Conservation (phyloP, 2,329 filamentous ascomycete species). For the Sporothrix mexicana region DNA sequence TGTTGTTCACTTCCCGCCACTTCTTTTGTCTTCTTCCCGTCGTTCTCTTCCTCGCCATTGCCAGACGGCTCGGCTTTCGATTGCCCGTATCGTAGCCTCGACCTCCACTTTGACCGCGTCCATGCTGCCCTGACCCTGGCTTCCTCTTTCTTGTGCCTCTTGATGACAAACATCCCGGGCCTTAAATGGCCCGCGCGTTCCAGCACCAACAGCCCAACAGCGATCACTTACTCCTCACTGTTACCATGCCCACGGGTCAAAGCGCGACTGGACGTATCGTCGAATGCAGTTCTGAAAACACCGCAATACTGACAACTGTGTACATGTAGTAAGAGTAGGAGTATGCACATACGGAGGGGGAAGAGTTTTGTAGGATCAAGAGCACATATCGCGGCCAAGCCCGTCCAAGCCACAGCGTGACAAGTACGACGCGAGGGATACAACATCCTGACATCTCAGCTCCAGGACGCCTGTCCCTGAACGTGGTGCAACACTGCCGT, state of each 20-base stretch:
- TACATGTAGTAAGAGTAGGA: not conserved
- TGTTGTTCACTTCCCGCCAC: too few species aligned
- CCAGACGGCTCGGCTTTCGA: not conserved
- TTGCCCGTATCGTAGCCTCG: not conserved
- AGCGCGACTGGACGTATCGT: conserved; percentile 6
- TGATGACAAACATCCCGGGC: not conserved
- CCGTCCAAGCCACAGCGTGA: not conserved
- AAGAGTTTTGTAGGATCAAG: not conserved
- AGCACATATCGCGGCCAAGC: not conserved
- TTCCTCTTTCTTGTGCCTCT: not conserved
- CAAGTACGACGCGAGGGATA: not conserved
- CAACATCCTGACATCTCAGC: not conserved
- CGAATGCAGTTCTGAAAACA: not conserved
- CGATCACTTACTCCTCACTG: conserved; percentile 3
- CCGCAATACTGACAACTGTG: not conserved
- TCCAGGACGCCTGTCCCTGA: not conserved
- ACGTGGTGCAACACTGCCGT: not conserved
- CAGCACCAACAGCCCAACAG: not conserved
- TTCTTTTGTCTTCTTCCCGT: not conserved
- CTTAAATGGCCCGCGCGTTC: conserved; percentile 2
- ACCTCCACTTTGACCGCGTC: not conserved
- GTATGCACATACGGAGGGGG: conserved; percentile 9
- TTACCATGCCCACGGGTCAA: conserved; percentile 27
- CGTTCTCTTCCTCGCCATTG: not conserved
- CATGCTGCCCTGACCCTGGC: not conserved